Conservation (phyloP, 805 yeast species). For the Crinitomyces ghanaensis region DNA sequence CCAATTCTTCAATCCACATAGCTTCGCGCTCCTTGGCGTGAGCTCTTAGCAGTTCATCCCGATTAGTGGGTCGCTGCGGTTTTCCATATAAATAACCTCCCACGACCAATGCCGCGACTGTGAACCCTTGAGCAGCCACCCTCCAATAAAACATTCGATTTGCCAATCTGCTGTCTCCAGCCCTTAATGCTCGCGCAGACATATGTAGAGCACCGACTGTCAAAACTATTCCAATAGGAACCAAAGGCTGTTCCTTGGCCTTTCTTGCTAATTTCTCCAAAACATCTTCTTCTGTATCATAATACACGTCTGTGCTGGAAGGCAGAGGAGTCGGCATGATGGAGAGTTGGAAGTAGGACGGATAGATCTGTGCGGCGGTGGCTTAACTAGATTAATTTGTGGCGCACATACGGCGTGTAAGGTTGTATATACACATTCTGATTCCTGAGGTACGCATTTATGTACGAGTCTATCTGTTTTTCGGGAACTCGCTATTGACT, state of each 20-base stretch:
- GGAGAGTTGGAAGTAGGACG: too few species aligned
- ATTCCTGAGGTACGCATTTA: too few species aligned
- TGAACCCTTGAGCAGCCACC: slow-evolving; percentile 75
- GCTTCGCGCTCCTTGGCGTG: slow-evolving; percentile 79
- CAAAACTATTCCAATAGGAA: slow-evolving; percentile 69
- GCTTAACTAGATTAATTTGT: too few species aligned
- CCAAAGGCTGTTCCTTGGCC: slow-evolving; percentile 78
- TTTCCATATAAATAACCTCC: slow-evolving; percentile 64
- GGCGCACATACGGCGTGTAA: too few species aligned
- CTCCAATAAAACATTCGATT: slow-evolving; percentile 85
- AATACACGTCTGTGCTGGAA: not conserved
- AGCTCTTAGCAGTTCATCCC: slow-evolving; percentile 55
- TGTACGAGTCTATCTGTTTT: too few species aligned
- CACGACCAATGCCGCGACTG: slow-evolving; percentile 67
- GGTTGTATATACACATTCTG: too few species aligned
- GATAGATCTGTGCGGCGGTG: too few species aligned
- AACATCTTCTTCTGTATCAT: slow-evolving; percentile 10
- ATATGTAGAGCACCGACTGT: slow-evolving; percentile 72
- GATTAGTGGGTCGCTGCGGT: slow-evolving; percentile 18
- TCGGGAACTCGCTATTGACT: too few species aligned
- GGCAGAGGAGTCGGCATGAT: too few species aligned
- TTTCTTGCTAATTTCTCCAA: slow-evolving; percentile 24
- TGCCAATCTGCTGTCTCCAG: slow-evolving; percentile 63
- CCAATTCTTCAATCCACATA: slow-evolving; percentile 76
- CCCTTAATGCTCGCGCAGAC: slow-evolving; percentile 64